Base-by-base conservation (phyloP, 2,329 filamentous ascomycete genomes). In the Fusarium equiseti region DNA sequence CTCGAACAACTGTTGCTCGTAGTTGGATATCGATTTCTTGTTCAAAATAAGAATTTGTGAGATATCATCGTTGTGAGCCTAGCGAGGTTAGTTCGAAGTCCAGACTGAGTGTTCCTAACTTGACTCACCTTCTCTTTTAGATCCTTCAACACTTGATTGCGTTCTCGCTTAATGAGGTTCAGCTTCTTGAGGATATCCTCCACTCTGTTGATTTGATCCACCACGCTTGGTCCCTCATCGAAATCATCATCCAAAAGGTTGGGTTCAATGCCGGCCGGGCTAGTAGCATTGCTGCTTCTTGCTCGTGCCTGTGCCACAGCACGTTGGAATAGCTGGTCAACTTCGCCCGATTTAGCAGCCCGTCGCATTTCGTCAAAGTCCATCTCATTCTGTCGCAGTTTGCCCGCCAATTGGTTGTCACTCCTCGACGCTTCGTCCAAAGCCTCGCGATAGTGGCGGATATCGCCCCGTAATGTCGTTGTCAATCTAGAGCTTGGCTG, bases 31-130 rank as follows among this genome's bases (percentile, higher is more conserved):
- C 3, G 94, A 92, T 81, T 98, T 99, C 79, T 98, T 98, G 85
- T 99, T 99, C 63, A 99, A 84, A 59, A 99, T 99, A 65, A 99
- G 86, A 15, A 98, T 95, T 77, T 97, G 96, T 8, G 95, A 98
- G 70, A 99, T 99, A 76, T 99, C 97, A 77, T 99, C 97, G 72
- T 92, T 94, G 81, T 97, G 95, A 56, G 95, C 91, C 95, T 98
- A 12, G 4, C 20, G 50, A 67, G 66, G 62, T 81, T 60, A 77
- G 74, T 62, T n/a, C 6, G 6, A 31, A 6, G 32, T 24, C 48
- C 24, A 35, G 10, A 22, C 22, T 42, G 13, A 32, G 10, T 20
- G 15, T 31, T 10, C 11, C 20, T 27, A 6, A 13, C n/a, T 16
- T 35, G 16, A 68, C 86, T 75, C 80, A 97, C 96, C 90, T 97